Percentiles rank a stretch among this genome's conserved stretches.
Conservation (phyloP, 306 rosid genomes). For the Castanospermum australe region DNA sequence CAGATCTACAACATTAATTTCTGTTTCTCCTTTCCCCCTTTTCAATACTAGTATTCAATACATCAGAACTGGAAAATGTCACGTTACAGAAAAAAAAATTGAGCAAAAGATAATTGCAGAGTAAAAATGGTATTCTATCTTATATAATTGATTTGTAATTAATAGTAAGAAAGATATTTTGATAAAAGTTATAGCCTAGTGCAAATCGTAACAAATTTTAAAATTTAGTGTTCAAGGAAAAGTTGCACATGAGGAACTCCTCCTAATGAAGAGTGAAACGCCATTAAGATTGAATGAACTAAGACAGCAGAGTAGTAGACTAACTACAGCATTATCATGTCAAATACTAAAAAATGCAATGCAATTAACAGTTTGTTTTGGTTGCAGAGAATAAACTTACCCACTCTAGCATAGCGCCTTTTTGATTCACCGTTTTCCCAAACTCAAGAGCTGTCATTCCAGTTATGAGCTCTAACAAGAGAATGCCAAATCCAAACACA, state of each 20-base stretch:
- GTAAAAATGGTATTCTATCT: neutral
- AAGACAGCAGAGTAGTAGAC: neutral
- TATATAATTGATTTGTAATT: neutral
- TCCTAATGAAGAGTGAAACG: neutral
- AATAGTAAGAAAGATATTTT: neutral
- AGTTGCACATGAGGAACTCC: neutral
- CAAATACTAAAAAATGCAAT: neutral
- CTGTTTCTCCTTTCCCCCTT: neutral
- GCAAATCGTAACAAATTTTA: neutral
- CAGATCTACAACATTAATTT: neutral
- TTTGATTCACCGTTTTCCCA: slow-evolving; percentile 85
- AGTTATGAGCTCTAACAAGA: slow-evolving; percentile 90
- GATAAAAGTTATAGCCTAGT: neutral
- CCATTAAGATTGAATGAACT: neutral
- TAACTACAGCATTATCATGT: neutral
- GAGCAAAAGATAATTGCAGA: neutral
- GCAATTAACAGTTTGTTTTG: slow-evolving; percentile 1
- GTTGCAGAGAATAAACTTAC: slow-evolving; percentile 51
- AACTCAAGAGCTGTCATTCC: slow-evolving; percentile 95
- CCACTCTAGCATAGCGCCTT: slow-evolving; percentile 96
- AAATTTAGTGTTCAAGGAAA: neutral
- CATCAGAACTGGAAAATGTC: neutral
- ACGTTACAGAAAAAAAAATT: neutral
- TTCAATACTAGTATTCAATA: neutral
- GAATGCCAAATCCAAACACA: slow-evolving; percentile 93